phyloP scores from a whole-genome alignment of 352 stramenopile genomes.

The Achlya hypogyna region DNA sequence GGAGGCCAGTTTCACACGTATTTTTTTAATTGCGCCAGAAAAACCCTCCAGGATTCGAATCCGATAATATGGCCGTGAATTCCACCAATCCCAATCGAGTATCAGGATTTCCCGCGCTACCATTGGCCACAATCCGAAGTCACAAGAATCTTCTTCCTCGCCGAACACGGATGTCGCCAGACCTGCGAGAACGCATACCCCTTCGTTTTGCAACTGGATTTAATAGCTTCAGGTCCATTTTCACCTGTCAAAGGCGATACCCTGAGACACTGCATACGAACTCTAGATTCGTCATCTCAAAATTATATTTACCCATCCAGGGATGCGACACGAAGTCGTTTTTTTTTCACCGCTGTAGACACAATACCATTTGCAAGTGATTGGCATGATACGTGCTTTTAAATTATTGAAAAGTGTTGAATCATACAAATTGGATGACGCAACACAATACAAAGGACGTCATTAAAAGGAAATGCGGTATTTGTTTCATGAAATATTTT shows the following conservation, averaged over 20 bases:
- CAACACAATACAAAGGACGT: too few relatives aligned
- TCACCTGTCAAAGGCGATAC: not conserved
- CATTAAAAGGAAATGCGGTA: too few relatives aligned
- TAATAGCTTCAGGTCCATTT: not conserved
- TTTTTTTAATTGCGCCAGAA: not conserved
- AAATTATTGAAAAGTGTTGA: too few relatives aligned
- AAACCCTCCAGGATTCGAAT: slow-evolving; percentile 5
- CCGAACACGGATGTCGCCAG: not conserved
- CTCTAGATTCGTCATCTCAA: too few relatives aligned
- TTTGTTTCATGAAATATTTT: too few relatives aligned
- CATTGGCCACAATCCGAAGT: slow-evolving; percentile 15
- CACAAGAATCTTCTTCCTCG: slow-evolving; percentile 21
- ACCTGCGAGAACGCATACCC: not conserved
- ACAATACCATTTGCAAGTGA: too few relatives aligned
- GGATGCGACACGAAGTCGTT: too few relatives aligned
- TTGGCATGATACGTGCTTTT: too few relatives aligned
- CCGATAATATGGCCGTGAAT: not conserved
- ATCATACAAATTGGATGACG: too few relatives aligned
- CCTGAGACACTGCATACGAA: not conserved
- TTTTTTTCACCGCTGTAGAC: too few relatives aligned
- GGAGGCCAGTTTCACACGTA: not conserved
- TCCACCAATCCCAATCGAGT: slow-evolving; percentile 8
- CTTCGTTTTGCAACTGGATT: not conserved
- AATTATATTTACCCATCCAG: too few relatives aligned
- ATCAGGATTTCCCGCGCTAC: not conserved